Evolutionary conservation across 495 filamentous ascomycete species (phyloP).

Genomic region (Patellaria atrata): DNA sequence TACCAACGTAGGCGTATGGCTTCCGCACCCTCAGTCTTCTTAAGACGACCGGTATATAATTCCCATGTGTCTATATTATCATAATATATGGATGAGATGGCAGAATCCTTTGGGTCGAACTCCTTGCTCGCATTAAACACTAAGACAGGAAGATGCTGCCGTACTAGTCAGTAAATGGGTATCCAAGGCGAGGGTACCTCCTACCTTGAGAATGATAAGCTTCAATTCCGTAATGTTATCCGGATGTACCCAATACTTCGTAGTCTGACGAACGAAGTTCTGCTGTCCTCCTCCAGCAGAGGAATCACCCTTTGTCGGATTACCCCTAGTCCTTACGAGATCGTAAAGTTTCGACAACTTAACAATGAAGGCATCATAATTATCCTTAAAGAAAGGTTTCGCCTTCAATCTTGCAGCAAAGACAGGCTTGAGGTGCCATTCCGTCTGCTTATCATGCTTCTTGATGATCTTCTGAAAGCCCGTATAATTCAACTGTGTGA

Average conservation of each 20-base stretch:
- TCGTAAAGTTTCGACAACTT: conserved; percentile 95
- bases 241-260: conserved; percentile 98
- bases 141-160: conserved; percentile 77
- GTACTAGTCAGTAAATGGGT: conserved; percentile 11
- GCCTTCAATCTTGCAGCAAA: conserved; percentile 87
- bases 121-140: conserved; percentile 98
- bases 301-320: conserved; percentile 82
- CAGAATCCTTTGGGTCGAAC: conserved; percentile 75
- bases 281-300: conserved; percentile 83
- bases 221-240: conserved; percentile 99
- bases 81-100: conserved; percentile 96
- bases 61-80: conserved; percentile 91
- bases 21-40: conserved; percentile 96
- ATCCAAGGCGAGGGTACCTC: conserved; percentile 6
- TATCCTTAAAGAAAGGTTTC: conserved; percentile 96
- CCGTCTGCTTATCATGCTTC: conserved; percentile 97
- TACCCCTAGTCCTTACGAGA: conserved; percentile 78
- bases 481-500: conserved; percentile 95
- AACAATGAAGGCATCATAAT: conserved; percentile 92
- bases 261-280: conserved; percentile 93
- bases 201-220: conserved; percentile 79
- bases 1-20: conserved; percentile 96
- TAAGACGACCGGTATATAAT: conserved; percentile 80
- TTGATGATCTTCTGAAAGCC: conserved; percentile 99
- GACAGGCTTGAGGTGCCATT: conserved; percentile 84